Conservation (phyloP, 495 filamentous ascomycete species). For the Daldinia bambusicola region DNA sequence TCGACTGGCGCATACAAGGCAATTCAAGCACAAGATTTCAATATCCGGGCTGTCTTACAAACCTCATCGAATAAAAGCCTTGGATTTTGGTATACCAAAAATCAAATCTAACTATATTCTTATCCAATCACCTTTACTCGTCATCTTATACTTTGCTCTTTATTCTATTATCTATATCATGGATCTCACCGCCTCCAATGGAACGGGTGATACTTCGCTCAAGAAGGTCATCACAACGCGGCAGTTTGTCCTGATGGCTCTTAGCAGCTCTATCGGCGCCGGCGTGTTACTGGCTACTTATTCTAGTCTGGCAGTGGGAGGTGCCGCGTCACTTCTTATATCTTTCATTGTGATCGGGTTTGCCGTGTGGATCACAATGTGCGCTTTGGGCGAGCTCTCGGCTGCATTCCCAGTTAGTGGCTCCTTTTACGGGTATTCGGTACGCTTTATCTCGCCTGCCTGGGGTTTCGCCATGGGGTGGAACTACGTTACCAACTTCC, state of each 20-base stretch:
- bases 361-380: conserved; percentile 53
- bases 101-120: background rate
- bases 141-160: background rate
- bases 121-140: background rate
- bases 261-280: conserved; percentile 72
- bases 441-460: conserved; percentile 70
- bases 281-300: conserved; percentile 73
- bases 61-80: background rate
- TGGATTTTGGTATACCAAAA: background rate
- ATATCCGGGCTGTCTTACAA: background rate
- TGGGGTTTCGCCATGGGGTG: conserved; percentile 82
- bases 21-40: background rate
- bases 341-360: conserved; percentile 54
- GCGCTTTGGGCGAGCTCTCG: conserved; percentile 71
- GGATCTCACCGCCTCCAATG: background rate
- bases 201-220: conserved; percentile 20
- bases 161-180: background rate
- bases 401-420: conserved; percentile 67
- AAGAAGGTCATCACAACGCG: conserved; percentile 51
- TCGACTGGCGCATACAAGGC: background rate
- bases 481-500: conserved; percentile 69
- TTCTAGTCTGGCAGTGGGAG: conserved; percentile 66
- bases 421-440: conserved; percentile 63
- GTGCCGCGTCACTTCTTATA: conserved; percentile 68
- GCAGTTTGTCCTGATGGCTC: conserved; percentile 68